Evolutionary conservation across 1,139 yeast genomes (phyloP).

Genomic region (Saccharomyces hybrid): DNA sequence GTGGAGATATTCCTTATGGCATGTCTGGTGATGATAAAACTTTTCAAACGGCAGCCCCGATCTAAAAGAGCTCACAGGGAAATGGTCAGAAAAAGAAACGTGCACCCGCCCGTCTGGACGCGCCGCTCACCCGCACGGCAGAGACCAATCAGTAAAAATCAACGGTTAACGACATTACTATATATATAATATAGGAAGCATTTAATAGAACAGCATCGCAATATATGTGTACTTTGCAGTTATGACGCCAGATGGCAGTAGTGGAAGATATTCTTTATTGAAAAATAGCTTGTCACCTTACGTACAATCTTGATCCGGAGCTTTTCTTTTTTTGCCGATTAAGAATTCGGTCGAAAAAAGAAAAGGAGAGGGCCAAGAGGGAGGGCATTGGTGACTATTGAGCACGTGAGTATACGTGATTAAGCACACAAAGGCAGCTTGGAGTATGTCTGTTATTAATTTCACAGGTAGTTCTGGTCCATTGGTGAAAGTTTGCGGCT

Average conservation of each 20-base stretch:
- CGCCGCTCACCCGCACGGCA: conserved; percentile 1
- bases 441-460: neutral
- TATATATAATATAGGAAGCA: neutral
- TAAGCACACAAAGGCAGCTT: neutral
- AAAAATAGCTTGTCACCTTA: neutral
- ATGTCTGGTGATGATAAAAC: neutral
- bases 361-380: neutral
- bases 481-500: conserved; percentile 72
- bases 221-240: neutral
- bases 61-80: conserved; percentile 1
- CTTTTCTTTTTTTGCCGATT: neutral
- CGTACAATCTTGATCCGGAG: neutral
- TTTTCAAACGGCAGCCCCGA: conserved; percentile 1
- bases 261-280: neutral
- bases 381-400: neutral
- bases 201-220: neutral
- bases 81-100: neutral
- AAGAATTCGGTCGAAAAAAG: neutral
- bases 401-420: neutral
- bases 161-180: neutral
- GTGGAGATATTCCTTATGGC: neutral
- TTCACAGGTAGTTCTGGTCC: neutral
- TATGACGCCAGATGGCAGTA: neutral
- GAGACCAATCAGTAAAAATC: neutral
- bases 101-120: neutral